Evolutionary conservation across 202 grass and related monocot genomes (phyloP).

Genomic region (Zoysia matrella): DNA sequence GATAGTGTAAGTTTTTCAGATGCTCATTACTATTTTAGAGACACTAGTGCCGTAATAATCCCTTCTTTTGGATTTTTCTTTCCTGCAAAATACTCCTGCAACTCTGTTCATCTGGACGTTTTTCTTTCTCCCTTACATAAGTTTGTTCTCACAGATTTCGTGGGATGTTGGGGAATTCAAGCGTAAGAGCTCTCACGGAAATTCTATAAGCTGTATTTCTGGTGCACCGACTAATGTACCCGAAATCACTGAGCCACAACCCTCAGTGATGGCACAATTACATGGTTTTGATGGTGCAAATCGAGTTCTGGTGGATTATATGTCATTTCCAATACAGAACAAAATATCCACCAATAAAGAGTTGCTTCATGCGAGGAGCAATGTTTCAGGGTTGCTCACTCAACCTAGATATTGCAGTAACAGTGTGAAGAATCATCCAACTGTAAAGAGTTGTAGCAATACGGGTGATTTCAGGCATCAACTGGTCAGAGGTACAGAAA

Average conservation of each 20-base stretch:
- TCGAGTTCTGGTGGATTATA: background rate
- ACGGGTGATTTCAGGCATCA: conserved; percentile 32
- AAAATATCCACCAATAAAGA: background rate
- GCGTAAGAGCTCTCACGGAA: conserved; percentile 13
- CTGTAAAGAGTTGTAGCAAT: conserved; percentile 13
- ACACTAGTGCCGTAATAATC: background rate
- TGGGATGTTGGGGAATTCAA: conserved; percentile 23
- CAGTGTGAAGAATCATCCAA: conserved; percentile 22
- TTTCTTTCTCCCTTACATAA: background rate
- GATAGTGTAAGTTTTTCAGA: conserved; percentile 41
- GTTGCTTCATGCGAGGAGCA: background rate
- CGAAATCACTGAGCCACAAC: background rate
- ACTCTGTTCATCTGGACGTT: background rate
- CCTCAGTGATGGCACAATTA: conserved; percentile 9
- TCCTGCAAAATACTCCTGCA: background rate
- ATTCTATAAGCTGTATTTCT: background rate
- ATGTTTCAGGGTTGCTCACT: background rate
- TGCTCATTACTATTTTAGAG: background rate
- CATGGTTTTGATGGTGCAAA: conserved; percentile 11
- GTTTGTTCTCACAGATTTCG: conserved; percentile 20
- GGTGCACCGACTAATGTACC: background rate
- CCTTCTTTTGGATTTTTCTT: background rate
- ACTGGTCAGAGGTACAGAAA: conserved; percentile 36
- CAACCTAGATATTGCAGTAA: background rate
- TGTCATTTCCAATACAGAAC: background rate